A percentile compares a stretch with the other conserved stretches of the same genome.
Conservation (phyloP, 148 eudicot genomes). For the Suaeda aralocaspica region DNA sequence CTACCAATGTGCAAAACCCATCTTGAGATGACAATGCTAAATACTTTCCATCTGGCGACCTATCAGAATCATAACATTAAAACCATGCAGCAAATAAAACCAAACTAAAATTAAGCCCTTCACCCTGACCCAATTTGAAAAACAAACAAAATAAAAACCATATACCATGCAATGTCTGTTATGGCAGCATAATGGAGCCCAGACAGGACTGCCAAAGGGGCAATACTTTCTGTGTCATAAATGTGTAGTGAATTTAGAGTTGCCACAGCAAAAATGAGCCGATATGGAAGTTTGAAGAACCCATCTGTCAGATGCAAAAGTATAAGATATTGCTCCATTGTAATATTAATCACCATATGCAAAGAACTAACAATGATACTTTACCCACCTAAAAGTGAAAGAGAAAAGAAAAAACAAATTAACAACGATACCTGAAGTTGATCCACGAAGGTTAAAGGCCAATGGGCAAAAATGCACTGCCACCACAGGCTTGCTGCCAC, state of each 20-base stretch:
- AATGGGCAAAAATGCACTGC: constrained; percentile 92
- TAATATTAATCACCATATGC: not conserved
- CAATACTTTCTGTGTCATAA: constrained; percentile 73
- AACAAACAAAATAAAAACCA: not conserved
- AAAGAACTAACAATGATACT: not conserved
- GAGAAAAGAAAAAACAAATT: not conserved
- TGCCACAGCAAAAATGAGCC: constrained; percentile 85
- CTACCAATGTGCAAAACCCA: constrained; percentile 88
- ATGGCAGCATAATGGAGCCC: constrained; percentile 97
- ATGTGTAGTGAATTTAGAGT: constrained; percentile 86
- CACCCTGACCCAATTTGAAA: not conserved
- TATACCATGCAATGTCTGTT: constrained; percentile 89
- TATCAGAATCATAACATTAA: constrained; percentile 17
- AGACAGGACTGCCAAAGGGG: constrained; percentile 76
- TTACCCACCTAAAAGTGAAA: not conserved
- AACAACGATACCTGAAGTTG: constrained; percentile 42
- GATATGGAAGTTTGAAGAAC: constrained; percentile 84
- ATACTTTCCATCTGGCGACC: constrained; percentile 77
- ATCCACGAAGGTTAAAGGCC: constrained; percentile 56
- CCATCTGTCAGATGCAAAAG: constrained; percentile 38
- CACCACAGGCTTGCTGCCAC: constrained; percentile 90
- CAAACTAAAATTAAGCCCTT: not conserved
- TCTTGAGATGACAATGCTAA: constrained; percentile 88
- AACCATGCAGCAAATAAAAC: not conserved
- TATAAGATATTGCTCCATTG: constrained; percentile 2